Percentiles rank a stretch among this genome's conserved stretches.
Evolutionary conservation across 768 basidiomycete species (phyloP).

Genomic region (Lactarius deliciosus): DNA sequence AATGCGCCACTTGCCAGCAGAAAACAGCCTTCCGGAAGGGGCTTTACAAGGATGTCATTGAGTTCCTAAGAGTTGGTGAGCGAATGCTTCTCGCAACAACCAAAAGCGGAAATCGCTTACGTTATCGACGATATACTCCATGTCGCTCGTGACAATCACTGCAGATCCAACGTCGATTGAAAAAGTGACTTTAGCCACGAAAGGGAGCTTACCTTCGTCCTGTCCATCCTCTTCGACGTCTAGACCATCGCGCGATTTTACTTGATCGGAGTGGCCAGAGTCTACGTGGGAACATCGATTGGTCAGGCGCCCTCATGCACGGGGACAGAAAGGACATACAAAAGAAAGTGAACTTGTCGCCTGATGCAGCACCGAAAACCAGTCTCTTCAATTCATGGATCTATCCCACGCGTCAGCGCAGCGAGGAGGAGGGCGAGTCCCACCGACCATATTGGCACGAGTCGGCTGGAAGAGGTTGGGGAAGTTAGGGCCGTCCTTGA

Average conservation of each 20-base stretch:
- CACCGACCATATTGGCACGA: slow-evolving; percentile 22
- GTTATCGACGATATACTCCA: too few relatives aligned
- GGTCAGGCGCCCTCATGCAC: too few relatives aligned
- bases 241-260: too few relatives aligned
- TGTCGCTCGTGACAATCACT: too few relatives aligned
- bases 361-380: slow-evolving; percentile 28
- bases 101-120: too few relatives aligned
- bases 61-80: slow-evolving; percentile 27
- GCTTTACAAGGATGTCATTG: slow-evolving; percentile 26
- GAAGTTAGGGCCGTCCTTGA: slow-evolving; percentile 16
- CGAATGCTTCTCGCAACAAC: too few relatives aligned
- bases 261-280: too few relatives aligned
- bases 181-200: too few relatives aligned
- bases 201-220: too few relatives aligned
- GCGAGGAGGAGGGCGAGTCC: not conserved
- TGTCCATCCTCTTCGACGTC: too few relatives aligned
- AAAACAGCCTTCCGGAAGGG: slow-evolving; percentile 20
- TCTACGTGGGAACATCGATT: too few relatives aligned
- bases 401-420: slow-evolving; percentile 7
- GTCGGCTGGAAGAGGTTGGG: slow-evolving; percentile 18
- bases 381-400: slow-evolving; percentile 18
- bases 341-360: slow-evolving; percentile 32
- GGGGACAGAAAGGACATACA: slow-evolving; percentile 15
- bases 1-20: slow-evolving; percentile 19
- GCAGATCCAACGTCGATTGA: too few relatives aligned